phyloP scores from a whole-genome alignment of 805 yeast genomes.

The Pichia insulana region DNA sequence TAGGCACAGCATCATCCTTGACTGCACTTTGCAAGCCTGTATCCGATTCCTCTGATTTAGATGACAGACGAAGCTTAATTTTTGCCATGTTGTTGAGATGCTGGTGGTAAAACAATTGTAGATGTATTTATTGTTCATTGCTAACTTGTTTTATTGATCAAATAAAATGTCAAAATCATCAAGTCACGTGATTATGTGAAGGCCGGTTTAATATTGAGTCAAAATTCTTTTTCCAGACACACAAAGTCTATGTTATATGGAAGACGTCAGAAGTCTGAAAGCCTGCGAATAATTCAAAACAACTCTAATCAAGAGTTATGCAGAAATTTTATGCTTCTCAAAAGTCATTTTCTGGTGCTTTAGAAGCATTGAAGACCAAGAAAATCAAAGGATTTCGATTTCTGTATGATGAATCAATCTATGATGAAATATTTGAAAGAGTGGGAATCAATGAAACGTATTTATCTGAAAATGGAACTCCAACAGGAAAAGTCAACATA shows the following conservation, averaged over 20 bases:
- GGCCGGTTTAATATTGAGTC: no score
- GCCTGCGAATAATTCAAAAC: no score
- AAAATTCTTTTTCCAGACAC: no score
- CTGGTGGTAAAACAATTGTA: no score
- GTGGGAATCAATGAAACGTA: constrained; percentile 32
- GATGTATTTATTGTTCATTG: no score
- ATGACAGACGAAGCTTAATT: constrained; percentile 3
- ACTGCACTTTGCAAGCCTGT: background rate
- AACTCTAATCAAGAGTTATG: constrained; percentile 2
- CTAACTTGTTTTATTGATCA: no score
- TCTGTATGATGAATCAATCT: constrained; percentile 12
- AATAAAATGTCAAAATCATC: no score
- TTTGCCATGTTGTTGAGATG: constrained; percentile 3
- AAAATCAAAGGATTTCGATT: constrained; percentile 9
- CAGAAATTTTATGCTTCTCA: constrained; percentile 11
- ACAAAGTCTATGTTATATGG: no score
- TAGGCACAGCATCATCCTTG: constrained; percentile 11
- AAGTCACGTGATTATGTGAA: no score
- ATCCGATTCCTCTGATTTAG: background rate
- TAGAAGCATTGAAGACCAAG: background rate
- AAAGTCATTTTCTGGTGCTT: constrained; percentile 4
- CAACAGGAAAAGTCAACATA: constrained; percentile 34
- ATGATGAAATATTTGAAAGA: constrained; percentile 35
- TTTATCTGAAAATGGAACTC: constrained; percentile 22
- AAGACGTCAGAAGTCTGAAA: no score